These are phyloP conservation scores for Trametes cubensis DNA, from an alignment of 768 basidiomycete genomes.

Conservation along the genomic window DNA sequence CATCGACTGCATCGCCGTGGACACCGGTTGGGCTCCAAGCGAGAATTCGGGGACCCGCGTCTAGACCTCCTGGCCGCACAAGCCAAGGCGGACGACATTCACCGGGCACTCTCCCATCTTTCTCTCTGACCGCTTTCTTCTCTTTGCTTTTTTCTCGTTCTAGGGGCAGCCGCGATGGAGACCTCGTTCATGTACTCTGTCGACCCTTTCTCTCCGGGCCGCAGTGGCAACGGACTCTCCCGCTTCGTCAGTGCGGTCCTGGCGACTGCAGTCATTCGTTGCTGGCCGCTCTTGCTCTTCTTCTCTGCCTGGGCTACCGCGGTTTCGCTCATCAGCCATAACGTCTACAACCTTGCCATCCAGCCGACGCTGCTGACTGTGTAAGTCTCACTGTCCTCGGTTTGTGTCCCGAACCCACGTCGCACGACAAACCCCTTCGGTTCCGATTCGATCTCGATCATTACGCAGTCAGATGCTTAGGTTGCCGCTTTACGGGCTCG, in stretches of 20 bases:
- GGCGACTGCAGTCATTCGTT: constrained; percentile 52
- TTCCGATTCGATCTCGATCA: constrained; percentile 1
- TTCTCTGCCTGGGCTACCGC: constrained; percentile 64
- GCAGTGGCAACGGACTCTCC: constrained; percentile 8
- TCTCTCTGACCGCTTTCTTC: constrained; percentile 4
- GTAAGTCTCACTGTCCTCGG: too few relatives aligned
- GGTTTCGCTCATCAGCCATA: constrained; percentile 54
- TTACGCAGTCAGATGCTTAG: background rate
- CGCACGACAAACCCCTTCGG: too few relatives aligned
- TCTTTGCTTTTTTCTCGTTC: background rate
- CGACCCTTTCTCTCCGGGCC: constrained; percentile 25
- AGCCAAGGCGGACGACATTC: background rate
- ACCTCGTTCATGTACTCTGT: constrained; percentile 26
- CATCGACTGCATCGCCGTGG: background rate
- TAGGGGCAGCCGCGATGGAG: constrained; percentile 18
- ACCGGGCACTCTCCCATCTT: background rate
- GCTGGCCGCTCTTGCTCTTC: constrained; percentile 71
- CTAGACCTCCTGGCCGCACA: background rate
- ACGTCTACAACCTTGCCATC: constrained; percentile 47
- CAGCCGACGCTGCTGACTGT: constrained; percentile 66
- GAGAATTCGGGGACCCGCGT: background rate
- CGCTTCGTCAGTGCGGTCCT: constrained; percentile 35
- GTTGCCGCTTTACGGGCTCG: too few relatives aligned
- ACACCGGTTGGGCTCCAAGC: constrained; percentile 7
- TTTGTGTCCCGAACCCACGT: too few relatives aligned